phyloP scores from a whole-genome alignment of 192 early-diverging fungal genomes.

The Linnemannia exigua region DNA sequence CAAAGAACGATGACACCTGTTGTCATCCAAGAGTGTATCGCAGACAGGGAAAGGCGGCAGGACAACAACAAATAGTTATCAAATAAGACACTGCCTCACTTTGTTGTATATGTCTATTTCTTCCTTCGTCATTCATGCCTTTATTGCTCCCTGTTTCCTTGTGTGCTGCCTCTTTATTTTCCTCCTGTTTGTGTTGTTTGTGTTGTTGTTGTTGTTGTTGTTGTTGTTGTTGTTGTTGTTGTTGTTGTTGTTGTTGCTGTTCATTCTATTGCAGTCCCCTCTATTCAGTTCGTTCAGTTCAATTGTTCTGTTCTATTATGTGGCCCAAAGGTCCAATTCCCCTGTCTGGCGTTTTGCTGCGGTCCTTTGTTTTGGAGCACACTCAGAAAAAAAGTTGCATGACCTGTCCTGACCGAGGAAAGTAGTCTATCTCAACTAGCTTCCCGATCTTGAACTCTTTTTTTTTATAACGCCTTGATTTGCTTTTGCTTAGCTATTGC shows the following conservation, averaged over 20 bases:
- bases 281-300: neutral
- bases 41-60: neutral
- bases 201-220: too few relatives aligned
- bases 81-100: neutral
- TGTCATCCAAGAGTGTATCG: neutral
- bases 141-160: neutral
- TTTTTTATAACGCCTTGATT: neutral
- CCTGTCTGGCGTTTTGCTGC: slow-evolving; percentile 6
- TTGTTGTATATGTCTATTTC: neutral
- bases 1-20: neutral
- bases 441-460: slow-evolving; percentile 3
- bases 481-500: neutral
- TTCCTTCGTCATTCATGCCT: neutral
- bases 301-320: neutral
- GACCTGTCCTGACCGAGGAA: neutral
- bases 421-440: neutral
- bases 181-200: neutral
- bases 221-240: too few relatives aligned
- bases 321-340: neutral
- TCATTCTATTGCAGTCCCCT: too few relatives aligned
- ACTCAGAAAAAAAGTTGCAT: neutral
- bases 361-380: neutral
- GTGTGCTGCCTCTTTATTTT: neutral
- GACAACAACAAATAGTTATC: neutral
- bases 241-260: too few relatives aligned